These are phyloP conservation scores for Cercospora sesami DNA, from an alignment of 2,329 filamentous ascomycete genomes.

Conservation along the genomic window DNA sequence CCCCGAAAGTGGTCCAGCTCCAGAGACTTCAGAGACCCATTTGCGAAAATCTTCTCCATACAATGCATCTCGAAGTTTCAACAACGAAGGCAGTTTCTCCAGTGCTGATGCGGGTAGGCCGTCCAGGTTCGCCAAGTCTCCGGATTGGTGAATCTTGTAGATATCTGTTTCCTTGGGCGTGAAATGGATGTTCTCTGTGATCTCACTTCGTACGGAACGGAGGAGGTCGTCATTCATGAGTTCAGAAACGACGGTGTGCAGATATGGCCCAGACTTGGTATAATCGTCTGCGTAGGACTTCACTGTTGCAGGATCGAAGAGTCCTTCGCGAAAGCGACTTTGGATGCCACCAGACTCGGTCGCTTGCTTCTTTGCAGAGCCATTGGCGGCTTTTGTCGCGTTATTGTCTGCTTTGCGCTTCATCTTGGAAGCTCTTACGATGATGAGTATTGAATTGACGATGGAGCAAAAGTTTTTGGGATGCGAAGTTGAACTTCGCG, in stretches of 20 bases:
- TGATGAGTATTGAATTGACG: neutral
- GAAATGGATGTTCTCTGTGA: slow-evolving; percentile 87
- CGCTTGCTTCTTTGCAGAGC: slow-evolving; percentile 45
- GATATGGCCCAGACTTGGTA: slow-evolving; percentile 70
- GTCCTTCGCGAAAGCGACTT: slow-evolving; percentile 63
- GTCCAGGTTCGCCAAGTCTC: slow-evolving; percentile 93
- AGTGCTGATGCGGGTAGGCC: slow-evolving; percentile 85
- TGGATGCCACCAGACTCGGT: slow-evolving; percentile 45
- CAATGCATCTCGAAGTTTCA: slow-evolving; percentile 86
- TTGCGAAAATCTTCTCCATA: slow-evolving; percentile 88
- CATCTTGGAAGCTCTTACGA: slow-evolving; percentile 27
- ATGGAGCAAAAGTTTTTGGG: slow-evolving; percentile 7
- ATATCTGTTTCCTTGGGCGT: slow-evolving; percentile 99
- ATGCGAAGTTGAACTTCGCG: neutral
- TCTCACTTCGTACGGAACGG: slow-evolving; percentile 82
- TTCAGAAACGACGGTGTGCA: slow-evolving; percentile 83
- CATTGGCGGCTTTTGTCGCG: slow-evolving; percentile 33
- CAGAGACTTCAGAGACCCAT: slow-evolving; percentile 84
- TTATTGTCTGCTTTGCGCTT: slow-evolving; percentile 48
- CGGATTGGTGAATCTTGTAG: slow-evolving; percentile 98
- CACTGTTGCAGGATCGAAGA: slow-evolving; percentile 63
- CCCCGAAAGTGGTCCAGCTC: slow-evolving; percentile 82
- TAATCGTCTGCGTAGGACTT: slow-evolving; percentile 63
- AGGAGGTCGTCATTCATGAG: slow-evolving; percentile 80
- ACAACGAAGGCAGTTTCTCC: slow-evolving; percentile 81